Evolutionary conservation across 2,329 filamentous ascomycete genomes (phyloP).

Genomic region (Exophiala phaeomuriformis): DNA sequence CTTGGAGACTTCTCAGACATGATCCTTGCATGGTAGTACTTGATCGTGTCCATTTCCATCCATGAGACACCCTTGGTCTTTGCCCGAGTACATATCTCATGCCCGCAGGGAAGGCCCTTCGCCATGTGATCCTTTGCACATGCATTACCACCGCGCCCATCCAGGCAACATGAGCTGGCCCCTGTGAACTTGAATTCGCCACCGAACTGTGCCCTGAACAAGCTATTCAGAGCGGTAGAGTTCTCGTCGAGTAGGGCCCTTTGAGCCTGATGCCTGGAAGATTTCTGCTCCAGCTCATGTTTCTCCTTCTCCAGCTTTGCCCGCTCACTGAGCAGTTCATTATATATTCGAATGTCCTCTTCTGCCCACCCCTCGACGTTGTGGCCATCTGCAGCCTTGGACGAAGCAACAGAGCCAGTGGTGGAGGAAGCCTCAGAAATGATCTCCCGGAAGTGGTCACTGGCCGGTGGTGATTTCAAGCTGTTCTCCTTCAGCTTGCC

Average conservation of each 20-base stretch:
- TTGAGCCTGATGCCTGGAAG: constrained; percentile 21
- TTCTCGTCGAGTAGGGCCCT: constrained; percentile 23
- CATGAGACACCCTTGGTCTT: constrained; percentile 24
- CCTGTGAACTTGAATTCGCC: constrained; percentile 24
- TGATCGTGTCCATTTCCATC: constrained; percentile 27
- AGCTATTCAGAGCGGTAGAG: constrained; percentile 15
- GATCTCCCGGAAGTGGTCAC: constrained; percentile 3
- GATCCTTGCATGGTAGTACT: constrained; percentile 25
- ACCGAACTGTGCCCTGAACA: constrained; percentile 21
- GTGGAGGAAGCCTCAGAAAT: not conserved
- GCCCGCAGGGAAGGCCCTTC: constrained; percentile 13
- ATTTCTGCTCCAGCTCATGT: constrained; percentile 23
- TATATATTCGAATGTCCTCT: constrained; percentile 24
- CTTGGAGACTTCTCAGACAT: constrained; percentile 21
- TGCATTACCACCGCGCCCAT: constrained; percentile 4
- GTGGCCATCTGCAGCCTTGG: constrained; percentile 22
- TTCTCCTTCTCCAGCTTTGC: constrained; percentile 25
- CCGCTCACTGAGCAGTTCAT: constrained; percentile 23
- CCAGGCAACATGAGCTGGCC: constrained; percentile 18
- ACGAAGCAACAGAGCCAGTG: not conserved
- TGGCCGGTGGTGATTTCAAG: constrained; percentile 2
- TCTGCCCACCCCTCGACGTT: constrained; percentile 25
- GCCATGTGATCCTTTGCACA: constrained; percentile 1
- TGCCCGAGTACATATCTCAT: constrained; percentile 24
- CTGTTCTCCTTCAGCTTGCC: constrained; percentile 19